Evolutionary conservation across 176 grass and related monocot species (phyloP).

Genomic region (Saccharum spontaneum): DNA sequence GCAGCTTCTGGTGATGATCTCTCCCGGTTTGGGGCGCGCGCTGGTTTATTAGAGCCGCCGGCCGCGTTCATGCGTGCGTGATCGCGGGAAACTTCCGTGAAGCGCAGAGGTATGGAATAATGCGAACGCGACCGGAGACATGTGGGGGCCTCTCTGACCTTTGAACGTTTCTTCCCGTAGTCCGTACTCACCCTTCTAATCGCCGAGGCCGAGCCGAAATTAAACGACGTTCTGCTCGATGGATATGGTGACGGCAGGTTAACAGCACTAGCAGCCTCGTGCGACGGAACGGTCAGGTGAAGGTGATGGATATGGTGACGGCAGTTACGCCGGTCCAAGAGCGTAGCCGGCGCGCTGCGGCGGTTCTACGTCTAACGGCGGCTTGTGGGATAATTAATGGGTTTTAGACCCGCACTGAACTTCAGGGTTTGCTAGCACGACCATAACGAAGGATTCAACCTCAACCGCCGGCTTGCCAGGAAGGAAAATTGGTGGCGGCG

Average conservation of each 20-base stretch:
- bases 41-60: too few species aligned
- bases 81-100: too few species aligned
- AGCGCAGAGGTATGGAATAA: too few species aligned
- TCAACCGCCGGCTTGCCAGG: neutral
- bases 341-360: neutral
- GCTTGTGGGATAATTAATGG: neutral
- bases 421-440: neutral
- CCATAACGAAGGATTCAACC: neutral
- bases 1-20: too few species aligned
- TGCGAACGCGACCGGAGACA: too few species aligned
- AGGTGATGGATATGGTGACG: neutral
- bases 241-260: too few species aligned
- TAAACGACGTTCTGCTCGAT: too few species aligned
- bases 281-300: neutral
- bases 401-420: neutral
- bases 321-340: neutral
- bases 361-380: neutral
- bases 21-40: too few species aligned
- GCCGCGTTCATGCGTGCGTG: too few species aligned
- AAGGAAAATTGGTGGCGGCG: neutral
- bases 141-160: neutral
- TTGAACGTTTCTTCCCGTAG: neutral
- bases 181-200: too few species aligned
- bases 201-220: too few species aligned
- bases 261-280: too few species aligned